Evolutionary conservation across 345 rosid species (phyloP), one percentile per base, ranked within the genome.

Genomic region (Orychophragmus violaceus): DNA sequence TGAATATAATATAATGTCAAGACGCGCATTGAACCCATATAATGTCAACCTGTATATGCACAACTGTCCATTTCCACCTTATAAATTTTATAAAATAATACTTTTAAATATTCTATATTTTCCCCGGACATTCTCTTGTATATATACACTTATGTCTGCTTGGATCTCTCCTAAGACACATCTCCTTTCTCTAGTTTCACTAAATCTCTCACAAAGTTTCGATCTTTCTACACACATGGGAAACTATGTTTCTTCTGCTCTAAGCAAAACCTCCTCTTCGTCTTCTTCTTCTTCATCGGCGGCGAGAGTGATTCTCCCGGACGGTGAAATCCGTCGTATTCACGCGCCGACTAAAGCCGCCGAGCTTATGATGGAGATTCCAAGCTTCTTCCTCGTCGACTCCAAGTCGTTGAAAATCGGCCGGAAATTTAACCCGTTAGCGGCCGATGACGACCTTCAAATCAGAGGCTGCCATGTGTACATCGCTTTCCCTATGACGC

Each of bases 331-430:
- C 39, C 78, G 75, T 71, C 80, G 76, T 12, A 66, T 93, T 39
- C 62, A 78, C 36, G 76, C 65, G 5, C 89, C 87, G 6, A 72
- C 69, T 44, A 90, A 82, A 62, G 97, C 92, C 0, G 98, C 95
- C 0, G 98, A 93, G 82, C 73, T 90, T 30, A 93, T 93, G 97
- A 60, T 93, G 16, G 98, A 93, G 74, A 81, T 77, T 1, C 97
- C 98, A 0, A 88, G 79, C 52, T 84, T 74, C 83, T 93, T 93
- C 85, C 68, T 93, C 6, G 80, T 81, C 0, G 85, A 90, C 62
- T 66, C 94, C 0, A 82, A 71, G 25, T 90, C 96, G 2, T 87
- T 93, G 10, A 84, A 81, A 33, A 61, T 82, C 8, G 96, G 90
- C 3, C 67, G 86, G 61, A 76, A 89, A 50, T 79, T 93, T 48